Percentiles rank a stretch among this genome's conserved stretches.
These are phyloP conservation scores for Saccharomycopsis hybrid DNA, from an alignment of 1,139 yeast genomes.

Conservation along the genomic window DNA sequence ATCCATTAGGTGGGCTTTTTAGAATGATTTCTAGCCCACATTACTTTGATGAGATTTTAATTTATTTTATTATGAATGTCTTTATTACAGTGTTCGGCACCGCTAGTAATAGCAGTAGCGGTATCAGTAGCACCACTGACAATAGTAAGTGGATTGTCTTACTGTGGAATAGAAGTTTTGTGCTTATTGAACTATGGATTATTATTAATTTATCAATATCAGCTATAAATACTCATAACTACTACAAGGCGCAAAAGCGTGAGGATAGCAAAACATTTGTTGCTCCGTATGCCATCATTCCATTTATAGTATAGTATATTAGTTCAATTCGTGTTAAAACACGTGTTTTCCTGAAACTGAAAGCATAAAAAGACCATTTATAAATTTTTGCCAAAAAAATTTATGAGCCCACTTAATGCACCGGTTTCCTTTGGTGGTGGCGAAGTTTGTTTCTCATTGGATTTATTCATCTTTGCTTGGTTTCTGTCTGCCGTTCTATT, in stretches of 20 bases:
- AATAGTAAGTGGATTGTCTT: too few species aligned
- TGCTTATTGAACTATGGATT: constrained; percentile 48
- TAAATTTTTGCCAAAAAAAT: constrained; percentile 9
- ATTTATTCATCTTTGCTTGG: not conserved
- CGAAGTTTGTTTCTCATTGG: not conserved
- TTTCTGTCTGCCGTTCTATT: not conserved
- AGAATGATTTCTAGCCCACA: constrained; percentile 63
- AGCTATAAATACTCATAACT: constrained; percentile 51
- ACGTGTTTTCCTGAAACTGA: not conserved
- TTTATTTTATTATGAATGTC: constrained; percentile 42
- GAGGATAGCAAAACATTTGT: constrained; percentile 28
- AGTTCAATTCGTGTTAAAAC: not conserved
- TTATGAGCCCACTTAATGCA: constrained; percentile 16
- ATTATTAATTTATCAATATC: constrained; percentile 52
- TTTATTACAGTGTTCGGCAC: constrained; percentile 24
- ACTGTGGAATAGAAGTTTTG: constrained; percentile 19
- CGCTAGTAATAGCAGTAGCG: too few species aligned
- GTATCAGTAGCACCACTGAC: too few species aligned
- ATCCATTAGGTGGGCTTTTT: constrained; percentile 54
- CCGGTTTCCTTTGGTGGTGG: not conserved
- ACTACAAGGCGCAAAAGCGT: constrained; percentile 35
- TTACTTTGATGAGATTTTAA: constrained; percentile 65
- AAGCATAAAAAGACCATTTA: not conserved
- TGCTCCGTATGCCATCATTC: constrained; percentile 32
- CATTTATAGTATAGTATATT: constrained; percentile 30